Percentiles rank a stretch among this genome's conserved stretches.
Evolutionary conservation across 345 rosid genomes (phyloP).

Genomic region (Salix suchowensis): DNA sequence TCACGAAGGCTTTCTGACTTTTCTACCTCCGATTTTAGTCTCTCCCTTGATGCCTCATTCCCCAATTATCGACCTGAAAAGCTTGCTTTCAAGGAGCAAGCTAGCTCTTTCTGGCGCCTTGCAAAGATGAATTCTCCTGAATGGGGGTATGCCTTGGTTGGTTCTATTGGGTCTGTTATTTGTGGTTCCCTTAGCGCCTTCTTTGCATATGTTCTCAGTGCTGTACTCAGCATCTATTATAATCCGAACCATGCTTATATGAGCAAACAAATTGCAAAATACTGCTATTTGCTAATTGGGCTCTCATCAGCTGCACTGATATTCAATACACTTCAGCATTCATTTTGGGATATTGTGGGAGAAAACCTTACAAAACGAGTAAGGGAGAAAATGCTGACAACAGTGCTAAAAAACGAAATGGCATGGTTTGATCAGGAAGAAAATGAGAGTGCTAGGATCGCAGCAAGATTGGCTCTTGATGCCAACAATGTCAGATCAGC

Average conservation of each 20-base stretch:
- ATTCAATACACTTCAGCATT: slow-evolving; percentile 93
- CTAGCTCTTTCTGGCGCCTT: slow-evolving; percentile 94
- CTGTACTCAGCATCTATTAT: slow-evolving; percentile 86
- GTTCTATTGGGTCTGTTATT: slow-evolving; percentile 81
- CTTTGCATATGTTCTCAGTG: slow-evolving; percentile 93
- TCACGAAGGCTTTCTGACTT: slow-evolving; percentile 92
- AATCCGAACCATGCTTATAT: slow-evolving; percentile 77
- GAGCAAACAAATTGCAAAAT: slow-evolving; percentile 79
- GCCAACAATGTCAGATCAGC: slow-evolving; percentile 98
- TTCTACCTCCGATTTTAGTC: slow-evolving; percentile 95
- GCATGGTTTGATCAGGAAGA: slow-evolving; percentile 99
- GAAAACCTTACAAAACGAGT: slow-evolving; percentile 96
- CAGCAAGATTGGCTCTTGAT: slow-evolving; percentile 89
- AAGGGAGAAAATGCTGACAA: slow-evolving; percentile 83
- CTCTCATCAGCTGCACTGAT: slow-evolving; percentile 90
- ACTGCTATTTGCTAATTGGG: slow-evolving; percentile 85
- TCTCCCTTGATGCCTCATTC: slow-evolving; percentile 70
- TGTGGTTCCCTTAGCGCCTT: slow-evolving; percentile 94
- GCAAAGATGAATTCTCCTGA: slow-evolving; percentile 97
- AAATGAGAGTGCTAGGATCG: slow-evolving; percentile 86
- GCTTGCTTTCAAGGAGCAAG: slow-evolving; percentile 92
- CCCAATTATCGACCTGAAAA: slow-evolving; percentile 78
- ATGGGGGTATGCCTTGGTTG: slow-evolving; percentile 85
- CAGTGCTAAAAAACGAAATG: slow-evolving; percentile 88
- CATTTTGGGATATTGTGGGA: slow-evolving; percentile 95